Percentiles rank a stretch among this genome's conserved stretches.
Conservation (phyloP, 305 asterid species). For the Nicotiana rustica region DNA sequence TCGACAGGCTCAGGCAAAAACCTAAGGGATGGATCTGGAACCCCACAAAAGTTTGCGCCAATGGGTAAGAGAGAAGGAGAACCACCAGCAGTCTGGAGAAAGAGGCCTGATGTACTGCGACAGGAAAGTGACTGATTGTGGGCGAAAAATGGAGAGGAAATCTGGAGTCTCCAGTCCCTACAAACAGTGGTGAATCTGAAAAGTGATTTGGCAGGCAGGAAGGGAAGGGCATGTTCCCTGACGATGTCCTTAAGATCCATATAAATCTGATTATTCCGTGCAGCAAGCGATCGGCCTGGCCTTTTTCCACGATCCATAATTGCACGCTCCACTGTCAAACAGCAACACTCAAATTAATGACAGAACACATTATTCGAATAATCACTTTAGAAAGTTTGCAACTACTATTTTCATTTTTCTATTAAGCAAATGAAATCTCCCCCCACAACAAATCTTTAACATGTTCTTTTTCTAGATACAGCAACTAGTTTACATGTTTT, state of each 20-base stretch:
- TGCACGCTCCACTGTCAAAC: constrained; percentile 28
- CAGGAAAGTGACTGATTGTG: constrained; percentile 53
- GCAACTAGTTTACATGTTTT: background rate
- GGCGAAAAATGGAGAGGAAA: constrained; percentile 58
- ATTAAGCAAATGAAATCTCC: background rate
- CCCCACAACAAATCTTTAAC: constrained; percentile 5
- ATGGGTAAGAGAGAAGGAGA: constrained; percentile 44
- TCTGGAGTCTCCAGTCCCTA: constrained; percentile 61
- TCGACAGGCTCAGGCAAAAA: constrained; percentile 62
- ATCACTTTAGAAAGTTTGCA: background rate
- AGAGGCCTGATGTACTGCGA: constrained; percentile 46
- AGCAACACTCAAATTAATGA: background rate
- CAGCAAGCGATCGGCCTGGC: constrained; percentile 36
- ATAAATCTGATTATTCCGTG: constrained; percentile 47
- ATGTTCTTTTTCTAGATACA: constrained; percentile 4
- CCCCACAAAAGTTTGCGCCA: constrained; percentile 52
- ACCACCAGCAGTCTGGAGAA: constrained; percentile 49
- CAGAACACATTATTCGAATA: background rate
- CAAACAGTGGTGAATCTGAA: constrained; percentile 55
- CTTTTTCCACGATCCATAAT: constrained; percentile 61
- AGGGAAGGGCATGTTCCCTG: constrained; percentile 56
- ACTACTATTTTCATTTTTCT: background rate
- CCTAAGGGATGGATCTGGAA: constrained; percentile 56
- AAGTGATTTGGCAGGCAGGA: constrained; percentile 66
- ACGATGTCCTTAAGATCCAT: constrained; percentile 57